Percentiles rank a stretch among this genome's conserved stretches.
Evolutionary conservation across 202 grass and related monocot genomes (phyloP).

Genomic region (Hordeum pubiflorum): DNA sequence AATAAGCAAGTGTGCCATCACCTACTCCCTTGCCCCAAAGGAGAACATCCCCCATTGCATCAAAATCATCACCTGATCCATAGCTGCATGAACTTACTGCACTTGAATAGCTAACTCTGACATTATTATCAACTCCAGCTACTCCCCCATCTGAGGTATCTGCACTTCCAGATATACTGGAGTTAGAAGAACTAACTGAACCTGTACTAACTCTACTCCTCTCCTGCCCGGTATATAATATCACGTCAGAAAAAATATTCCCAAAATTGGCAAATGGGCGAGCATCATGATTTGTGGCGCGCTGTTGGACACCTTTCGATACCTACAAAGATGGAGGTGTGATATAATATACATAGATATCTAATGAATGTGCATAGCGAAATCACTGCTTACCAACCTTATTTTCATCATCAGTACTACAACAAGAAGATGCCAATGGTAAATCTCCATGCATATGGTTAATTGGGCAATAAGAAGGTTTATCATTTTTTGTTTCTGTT

Average conservation of each 20-base stretch:
- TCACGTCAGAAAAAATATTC: slow-evolving; percentile 56
- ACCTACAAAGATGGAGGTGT: slow-evolving; percentile 21
- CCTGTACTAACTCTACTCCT: slow-evolving; percentile 36
- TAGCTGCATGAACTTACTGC: slow-evolving; percentile 61
- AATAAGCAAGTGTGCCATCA: slow-evolving; percentile 24
- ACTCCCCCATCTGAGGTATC: slow-evolving; percentile 39
- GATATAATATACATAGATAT: neutral
- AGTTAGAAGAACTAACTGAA: slow-evolving; percentile 38
- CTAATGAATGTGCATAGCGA: neutral
- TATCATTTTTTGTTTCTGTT: slow-evolving; percentile 38
- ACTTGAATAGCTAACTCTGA: slow-evolving; percentile 69
- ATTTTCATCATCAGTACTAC: slow-evolving; percentile 17
- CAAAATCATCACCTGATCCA: slow-evolving; percentile 75
- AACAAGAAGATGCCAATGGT: slow-evolving; percentile 34
- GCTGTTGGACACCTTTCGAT: slow-evolving; percentile 18
- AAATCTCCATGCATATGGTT: slow-evolving; percentile 33
- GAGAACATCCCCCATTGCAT: slow-evolving; percentile 56
- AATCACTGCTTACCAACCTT: slow-evolving; percentile 38
- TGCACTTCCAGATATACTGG: slow-evolving; percentile 36
- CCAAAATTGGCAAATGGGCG: slow-evolving; percentile 31
- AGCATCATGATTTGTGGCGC: slow-evolving; percentile 7
- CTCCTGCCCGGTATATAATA: slow-evolving; percentile 40
- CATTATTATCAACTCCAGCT: slow-evolving; percentile 40
- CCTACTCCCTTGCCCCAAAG: slow-evolving; percentile 62
- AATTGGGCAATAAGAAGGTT: slow-evolving; percentile 43